Conservation (phyloP, 2,329 filamentous ascomycete genomes). For the Endothia cerciana region DNA sequence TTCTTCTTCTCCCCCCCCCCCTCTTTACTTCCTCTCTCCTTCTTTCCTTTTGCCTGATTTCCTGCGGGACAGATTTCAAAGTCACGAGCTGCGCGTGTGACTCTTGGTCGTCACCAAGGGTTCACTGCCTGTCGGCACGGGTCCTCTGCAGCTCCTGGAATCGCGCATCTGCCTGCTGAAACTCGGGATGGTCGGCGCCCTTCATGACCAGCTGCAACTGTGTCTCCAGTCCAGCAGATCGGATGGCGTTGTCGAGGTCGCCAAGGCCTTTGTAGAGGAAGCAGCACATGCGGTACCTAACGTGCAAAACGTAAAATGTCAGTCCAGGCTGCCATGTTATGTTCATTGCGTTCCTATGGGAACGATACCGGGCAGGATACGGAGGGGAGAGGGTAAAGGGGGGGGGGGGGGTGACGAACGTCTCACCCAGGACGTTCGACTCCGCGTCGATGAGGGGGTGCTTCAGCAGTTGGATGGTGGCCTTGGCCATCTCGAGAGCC, state of each 20-base stretch:
- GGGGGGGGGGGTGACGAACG: neutral
- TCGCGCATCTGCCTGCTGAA: neutral
- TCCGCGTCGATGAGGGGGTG: conserved; percentile 14
- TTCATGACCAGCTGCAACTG: conserved; percentile 5
- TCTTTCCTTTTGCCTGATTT: neutral
- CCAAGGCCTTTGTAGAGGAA: neutral
- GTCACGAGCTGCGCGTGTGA: neutral
- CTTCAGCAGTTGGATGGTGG: conserved; percentile 7
- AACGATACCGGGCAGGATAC: neutral
- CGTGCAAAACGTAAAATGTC: neutral
- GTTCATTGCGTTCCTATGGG: too few species aligned
- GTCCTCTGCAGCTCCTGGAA: neutral
- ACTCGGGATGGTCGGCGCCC: neutral
- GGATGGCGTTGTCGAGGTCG: neutral
- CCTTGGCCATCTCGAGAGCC: conserved; percentile 8
- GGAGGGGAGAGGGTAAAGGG: neutral
- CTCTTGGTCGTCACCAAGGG: neutral
- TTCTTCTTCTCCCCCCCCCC: too few species aligned
- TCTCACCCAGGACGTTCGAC: neutral
- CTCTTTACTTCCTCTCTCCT: too few species aligned
- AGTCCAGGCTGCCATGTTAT: neutral
- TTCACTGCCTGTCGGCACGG: neutral
- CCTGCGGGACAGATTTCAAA: neutral
- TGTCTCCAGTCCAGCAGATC: neutral
- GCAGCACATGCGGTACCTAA: conserved; percentile 10